A percentile compares a stretch with the other conserved stretches of the same genome.
phyloP scores from a whole-genome alignment of 2,329 filamentous ascomycete genomes.

The Dactylellina cionopaga region DNA sequence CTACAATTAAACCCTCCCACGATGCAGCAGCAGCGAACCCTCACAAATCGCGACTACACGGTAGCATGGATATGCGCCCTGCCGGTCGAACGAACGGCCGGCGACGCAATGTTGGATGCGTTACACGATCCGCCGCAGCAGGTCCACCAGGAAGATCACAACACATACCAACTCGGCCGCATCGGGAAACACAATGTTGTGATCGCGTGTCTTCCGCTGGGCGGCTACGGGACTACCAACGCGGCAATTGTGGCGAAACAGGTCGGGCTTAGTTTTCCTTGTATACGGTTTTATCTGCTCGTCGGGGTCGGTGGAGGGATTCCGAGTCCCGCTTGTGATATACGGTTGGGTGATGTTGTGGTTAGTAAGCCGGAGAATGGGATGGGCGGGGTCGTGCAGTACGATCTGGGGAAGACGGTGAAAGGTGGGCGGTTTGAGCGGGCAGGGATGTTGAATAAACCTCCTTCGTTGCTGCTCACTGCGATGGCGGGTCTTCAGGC shows the following conservation, averaged over 20 bases:
- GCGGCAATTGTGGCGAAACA: conserved; percentile 51
- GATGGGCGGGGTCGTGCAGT: not conserved
- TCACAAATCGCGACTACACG: not conserved
- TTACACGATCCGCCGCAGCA: not conserved
- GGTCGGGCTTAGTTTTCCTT: conserved; percentile 34
- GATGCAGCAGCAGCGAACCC: no score
- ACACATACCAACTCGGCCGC: conserved; percentile 5
- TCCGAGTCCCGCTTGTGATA: not conserved
- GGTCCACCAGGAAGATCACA: not conserved
- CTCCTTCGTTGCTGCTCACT: not conserved
- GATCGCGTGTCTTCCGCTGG: conserved; percentile 1
- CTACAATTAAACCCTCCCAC: no score
- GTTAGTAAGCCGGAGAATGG: not conserved
- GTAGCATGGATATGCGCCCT: conserved; percentile 19
- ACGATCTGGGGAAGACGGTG: conserved; percentile 14
- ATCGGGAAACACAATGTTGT: conserved; percentile 16
- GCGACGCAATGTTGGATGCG: not conserved
- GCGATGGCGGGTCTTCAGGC: not conserved
- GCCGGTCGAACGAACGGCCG: not conserved
- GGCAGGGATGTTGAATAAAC: not conserved
- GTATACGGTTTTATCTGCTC: not conserved
- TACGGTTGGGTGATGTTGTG: conserved; percentile 23
- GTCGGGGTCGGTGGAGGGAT: conserved; percentile 19
- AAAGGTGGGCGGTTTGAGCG: not conserved
- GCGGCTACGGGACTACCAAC: not conserved